Evolutionary conservation across 805 yeast genomes (phyloP), one percentile per base, ranked within the genome.

Genomic region (Saccharomycopsis fodiens): DNA sequence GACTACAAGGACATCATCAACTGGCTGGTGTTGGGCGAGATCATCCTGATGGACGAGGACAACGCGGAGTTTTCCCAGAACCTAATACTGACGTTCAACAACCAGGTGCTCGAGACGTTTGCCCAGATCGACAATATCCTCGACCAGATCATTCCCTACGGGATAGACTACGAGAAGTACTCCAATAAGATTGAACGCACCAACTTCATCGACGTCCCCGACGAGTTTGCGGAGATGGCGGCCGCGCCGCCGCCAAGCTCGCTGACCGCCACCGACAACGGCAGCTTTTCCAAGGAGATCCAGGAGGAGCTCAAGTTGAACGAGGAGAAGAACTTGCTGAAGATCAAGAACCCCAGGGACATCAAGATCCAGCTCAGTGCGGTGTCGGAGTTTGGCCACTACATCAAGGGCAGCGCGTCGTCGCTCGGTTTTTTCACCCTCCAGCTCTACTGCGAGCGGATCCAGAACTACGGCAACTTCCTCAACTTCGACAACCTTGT

Each of bases 21-120:
- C 61, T 87, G 96, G 96, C 68, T 75, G 36, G 91, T 88, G 23
- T 82, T 93, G 60, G 78, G 81, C 46, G 97, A 93, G 67, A 72
- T 93, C 47, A 74, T 89, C 42, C 80, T 85, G 44, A 89, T 93
- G 97, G 98, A 93, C 63, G 96, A 91, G 58, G 97, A 91, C 57
- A 95, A 85, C 59, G 93, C 89, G 48, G 96, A 87, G 5, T 93
- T 93, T 68, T 81, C 91, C 29, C 70, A 78, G 55, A 73, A 83
- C 31, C 69, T 93, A 47, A 82, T 91, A 45, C 76, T 76, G 50
- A 88, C 94, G 27, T 91, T 85, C 62, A 85, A 83, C 47, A 95
- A 86, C 47, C 98, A 93, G 65, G 96, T 95, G 4, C 70, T 72
- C 48, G 82, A 79, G 16, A 91, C 95, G 0, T 85, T 89, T 57